Evolutionary conservation across 495 filamentous ascomycete species (phyloP).

Genomic region (Podospora anserina): DNA sequence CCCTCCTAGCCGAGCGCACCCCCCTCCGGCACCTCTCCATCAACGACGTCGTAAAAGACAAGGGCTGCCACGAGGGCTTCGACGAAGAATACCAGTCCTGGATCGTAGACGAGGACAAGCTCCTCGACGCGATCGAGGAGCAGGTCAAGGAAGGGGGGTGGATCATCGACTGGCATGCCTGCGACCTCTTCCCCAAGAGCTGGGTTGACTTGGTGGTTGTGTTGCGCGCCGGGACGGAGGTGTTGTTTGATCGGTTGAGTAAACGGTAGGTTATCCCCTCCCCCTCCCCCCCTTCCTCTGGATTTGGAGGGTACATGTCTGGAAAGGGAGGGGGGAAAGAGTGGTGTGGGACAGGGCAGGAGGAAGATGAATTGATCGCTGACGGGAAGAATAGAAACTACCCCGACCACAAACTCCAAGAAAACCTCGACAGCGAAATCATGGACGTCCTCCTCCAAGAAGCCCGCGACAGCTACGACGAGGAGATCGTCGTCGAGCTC

Average conservation of each 20-base stretch:
- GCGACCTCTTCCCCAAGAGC: conserved; percentile 88
- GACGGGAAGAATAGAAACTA: conserved; percentile 57
- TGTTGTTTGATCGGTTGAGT: conserved; percentile 81
- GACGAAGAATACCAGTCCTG: conserved; percentile 81
- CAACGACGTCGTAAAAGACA: conserved; percentile 85
- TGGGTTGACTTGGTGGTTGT: conserved; percentile 97
- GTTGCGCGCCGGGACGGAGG: conserved; percentile 69
- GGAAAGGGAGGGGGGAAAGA: too few species aligned
- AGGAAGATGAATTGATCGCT: background rate
- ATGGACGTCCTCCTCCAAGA: conserved; percentile 93
- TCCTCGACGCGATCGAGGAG: conserved; percentile 86
- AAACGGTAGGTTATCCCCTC: conserved; percentile 50
- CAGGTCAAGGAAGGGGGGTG: conserved; percentile 75
- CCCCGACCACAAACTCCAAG: conserved; percentile 80
- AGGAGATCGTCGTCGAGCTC: conserved; percentile 87
- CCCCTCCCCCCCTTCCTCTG: background rate
- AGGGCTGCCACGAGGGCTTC: conserved; percentile 75
- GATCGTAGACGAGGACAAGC: conserved; percentile 97
- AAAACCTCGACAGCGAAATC: conserved; percentile 96
- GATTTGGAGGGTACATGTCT: too few species aligned
- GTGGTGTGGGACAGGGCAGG: background rate
- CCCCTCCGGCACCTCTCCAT: conserved; percentile 75
- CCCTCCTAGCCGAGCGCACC: conserved; percentile 63
- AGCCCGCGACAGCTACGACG: conserved; percentile 79
- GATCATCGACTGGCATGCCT: conserved; percentile 97